Evolutionary conservation across 805 yeast species (phyloP), one percentile per base, ranked within the genome.

Genomic region (Wickerhamiella brachini): DNA sequence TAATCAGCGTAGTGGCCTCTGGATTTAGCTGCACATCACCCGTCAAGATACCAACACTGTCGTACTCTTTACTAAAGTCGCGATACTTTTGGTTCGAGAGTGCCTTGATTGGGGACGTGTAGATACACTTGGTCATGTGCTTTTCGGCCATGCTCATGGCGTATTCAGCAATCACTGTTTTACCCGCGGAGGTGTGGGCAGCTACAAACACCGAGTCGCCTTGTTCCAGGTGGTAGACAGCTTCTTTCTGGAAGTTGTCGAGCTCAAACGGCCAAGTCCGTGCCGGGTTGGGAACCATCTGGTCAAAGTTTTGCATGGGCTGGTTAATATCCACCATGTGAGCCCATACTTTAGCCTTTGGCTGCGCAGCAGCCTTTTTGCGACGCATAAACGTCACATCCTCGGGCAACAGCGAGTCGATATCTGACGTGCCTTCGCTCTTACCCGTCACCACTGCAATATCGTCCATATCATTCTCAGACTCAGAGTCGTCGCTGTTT

Each of bases 151-250:
- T 83, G 2, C 97, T 95, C 65, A 90, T 93, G 3, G 97, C 97
- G 64, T 90, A 90, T 64, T 90, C 98, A 0, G 98, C 98, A 23
- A 93, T 95, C 3, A 90, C 98, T 0, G 98, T 90, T 63, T 90
- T 90, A 68, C 98, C 98, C 0, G 98, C 98, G 2, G 97, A 90
- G 0, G 98, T 90, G 66, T 90, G 98, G 0, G 99, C 99, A 3
- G 97, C 97, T 2, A 93, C 95, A 68, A 93, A 93, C 3, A 93
- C 99, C 7, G 97, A 90, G 62, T 93, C 98, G 39, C 97, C 97
- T 66, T 88, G 95, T 62, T 93, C 99, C 54, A 93, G 71, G 66
- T 89, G 97, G 62, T 85, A 93, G 0, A 93, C 84, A 0, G 99
- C 98, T 68, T 93, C 97, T 62, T 93, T 88, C 65, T 93, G 99